Base-by-base conservation (phyloP, 2,329 filamentous ascomycete genomes). In the Thielaviopsis musarum region DNA sequence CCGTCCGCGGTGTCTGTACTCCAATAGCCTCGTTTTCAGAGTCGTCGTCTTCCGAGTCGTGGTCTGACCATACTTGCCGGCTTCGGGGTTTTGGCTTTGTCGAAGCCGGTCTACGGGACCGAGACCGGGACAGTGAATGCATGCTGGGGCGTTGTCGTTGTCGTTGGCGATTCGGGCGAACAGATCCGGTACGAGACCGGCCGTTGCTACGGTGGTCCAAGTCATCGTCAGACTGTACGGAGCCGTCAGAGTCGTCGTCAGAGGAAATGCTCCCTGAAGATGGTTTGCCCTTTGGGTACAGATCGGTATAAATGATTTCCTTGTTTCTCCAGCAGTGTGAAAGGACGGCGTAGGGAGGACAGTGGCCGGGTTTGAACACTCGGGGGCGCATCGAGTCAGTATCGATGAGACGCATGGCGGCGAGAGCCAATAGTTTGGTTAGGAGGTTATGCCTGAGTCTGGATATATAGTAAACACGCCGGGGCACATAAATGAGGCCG, bases 361-460 rank as follows among this genome's bases (percentile, higher is more conserved):
- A 26, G 2, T 38, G 49, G 28, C 45, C 45, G 7, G 54, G 52
- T 5, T 56, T 52, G 52, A 62, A 62, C n/a, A 60, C 58, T 13
- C 58, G 61, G 12, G 58, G 55, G 41, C 58, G 48, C 28, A 62
- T 41, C n/a, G 54, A 57, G 24, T 58, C 58, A 2, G 61, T 58
- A 56, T 56, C 53, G 22, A 62, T 34, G 9, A 62, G 61, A 57
- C 52, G 61, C 61, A 62, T 62, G 30, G 30, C 10, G n/a, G n/a
- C n/a, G n/a, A n/a, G n/a, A n/a, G n/a, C n/a, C n/a, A n/a, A n/a
- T n/a, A n/a, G n/a, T n/a, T n/a, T n/a, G n/a, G n/a, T n/a, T n/a
- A n/a, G n/a, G n/a, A n/a, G n/a, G n/a, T n/a, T n/a, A n/a, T n/a
- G n/a, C n/a, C n/a, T n/a, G n/a, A n/a, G n/a, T n/a, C n/a, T n/a